Evolutionary conservation across 176 grass and related monocot species (phyloP).

Genomic region (Themeda triandra): DNA sequence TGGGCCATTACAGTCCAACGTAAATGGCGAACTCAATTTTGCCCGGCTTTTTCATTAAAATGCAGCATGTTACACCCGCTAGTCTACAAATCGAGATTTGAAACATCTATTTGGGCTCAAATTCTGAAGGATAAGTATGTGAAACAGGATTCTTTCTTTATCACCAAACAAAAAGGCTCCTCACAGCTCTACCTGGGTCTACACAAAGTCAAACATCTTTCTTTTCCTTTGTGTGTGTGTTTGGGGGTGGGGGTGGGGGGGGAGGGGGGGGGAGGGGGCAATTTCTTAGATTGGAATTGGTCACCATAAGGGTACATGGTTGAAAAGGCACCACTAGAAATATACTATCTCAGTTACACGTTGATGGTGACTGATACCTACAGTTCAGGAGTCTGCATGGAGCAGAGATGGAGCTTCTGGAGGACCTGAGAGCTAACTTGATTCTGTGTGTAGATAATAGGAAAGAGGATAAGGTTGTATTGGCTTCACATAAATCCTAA

Average conservation of each 20-base stretch:
- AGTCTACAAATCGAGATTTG: background rate
- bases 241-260: too few relatives aligned
- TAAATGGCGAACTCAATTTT: background rate
- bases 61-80: background rate
- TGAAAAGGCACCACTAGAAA: background rate
- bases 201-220: background rate
- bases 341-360: background rate
- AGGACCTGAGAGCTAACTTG: background rate
- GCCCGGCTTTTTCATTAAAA: background rate
- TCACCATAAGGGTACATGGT: background rate
- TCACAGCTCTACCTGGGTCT: background rate
- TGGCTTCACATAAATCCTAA: background rate
- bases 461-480: background rate
- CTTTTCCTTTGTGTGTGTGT: too few relatives aligned
- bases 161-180: background rate
- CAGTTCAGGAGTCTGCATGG: background rate
- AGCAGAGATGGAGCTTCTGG: background rate
- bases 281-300: background rate
- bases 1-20: background rate
- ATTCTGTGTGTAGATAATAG: background rate
- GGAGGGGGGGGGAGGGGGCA: too few relatives aligned
- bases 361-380: background rate
- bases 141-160: background rate
- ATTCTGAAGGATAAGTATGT: background rate
- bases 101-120: background rate